These are phyloP conservation scores for Phytophthora lateralis DNA, from an alignment of 352 stramenopile genomes.

Conservation along the genomic window DNA sequence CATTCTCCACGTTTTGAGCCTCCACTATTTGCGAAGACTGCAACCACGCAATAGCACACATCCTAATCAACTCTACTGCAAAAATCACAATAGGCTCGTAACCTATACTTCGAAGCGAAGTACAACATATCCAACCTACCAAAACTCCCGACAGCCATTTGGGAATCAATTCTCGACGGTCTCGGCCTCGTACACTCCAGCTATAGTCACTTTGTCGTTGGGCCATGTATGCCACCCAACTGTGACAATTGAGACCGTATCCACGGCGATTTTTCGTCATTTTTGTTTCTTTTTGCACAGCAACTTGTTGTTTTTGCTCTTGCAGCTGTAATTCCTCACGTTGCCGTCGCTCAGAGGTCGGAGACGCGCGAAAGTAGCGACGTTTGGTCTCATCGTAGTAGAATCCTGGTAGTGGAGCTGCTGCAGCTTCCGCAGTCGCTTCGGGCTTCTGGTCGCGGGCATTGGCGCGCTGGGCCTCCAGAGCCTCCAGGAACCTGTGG, in stretches of 20 bases:
- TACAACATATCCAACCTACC: slow-evolving; percentile 22
- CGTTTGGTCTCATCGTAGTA: slow-evolving; percentile 59
- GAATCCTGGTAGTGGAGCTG: slow-evolving; percentile 49
- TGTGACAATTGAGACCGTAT: slow-evolving; percentile 10
- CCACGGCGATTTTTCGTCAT: slow-evolving; percentile 14
- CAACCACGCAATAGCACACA: background rate
- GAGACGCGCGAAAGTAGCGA: slow-evolving; percentile 56
- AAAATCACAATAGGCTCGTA: background rate
- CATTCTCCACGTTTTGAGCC: slow-evolving; percentile 18
- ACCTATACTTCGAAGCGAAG: too few species aligned
- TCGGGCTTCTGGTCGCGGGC: slow-evolving; percentile 23
- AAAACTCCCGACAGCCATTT: slow-evolving; percentile 32
- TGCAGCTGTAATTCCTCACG: slow-evolving; percentile 31
- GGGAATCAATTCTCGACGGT: slow-evolving; percentile 32
- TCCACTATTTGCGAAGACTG: slow-evolving; percentile 39
- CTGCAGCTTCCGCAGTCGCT: slow-evolving; percentile 6
- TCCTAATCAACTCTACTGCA: background rate
- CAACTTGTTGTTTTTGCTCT: slow-evolving; percentile 21
- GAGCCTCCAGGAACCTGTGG: slow-evolving; percentile 55
- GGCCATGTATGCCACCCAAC: slow-evolving; percentile 37
- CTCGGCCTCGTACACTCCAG: slow-evolving; percentile 36
- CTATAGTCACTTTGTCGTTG: slow-evolving; percentile 40
- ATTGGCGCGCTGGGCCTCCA: slow-evolving; percentile 63
- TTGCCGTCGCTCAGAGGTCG: slow-evolving; percentile 15
- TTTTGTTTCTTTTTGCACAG: slow-evolving; percentile 2